Base-by-base conservation (phyloP, 257 asterid species). In the Perilla frutescens region DNA sequence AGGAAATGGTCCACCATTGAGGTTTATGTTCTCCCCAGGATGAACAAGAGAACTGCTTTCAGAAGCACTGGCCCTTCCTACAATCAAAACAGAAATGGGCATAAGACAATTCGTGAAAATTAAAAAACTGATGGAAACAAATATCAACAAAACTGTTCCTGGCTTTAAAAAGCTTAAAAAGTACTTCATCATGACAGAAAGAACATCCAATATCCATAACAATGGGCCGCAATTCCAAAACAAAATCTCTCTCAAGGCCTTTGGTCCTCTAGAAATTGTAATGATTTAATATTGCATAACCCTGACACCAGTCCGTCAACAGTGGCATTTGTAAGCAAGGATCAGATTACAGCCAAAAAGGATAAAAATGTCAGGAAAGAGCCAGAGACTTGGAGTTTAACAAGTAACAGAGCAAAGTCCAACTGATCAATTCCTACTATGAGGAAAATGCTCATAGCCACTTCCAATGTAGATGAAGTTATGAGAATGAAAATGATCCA, bases 1-100 rank as follows among this genome's bases (percentile, higher is more conserved):
- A 66, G 88, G 62, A 76, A 77, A 82, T 67, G 82, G 82, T 12
- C 80, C 87, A 71, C 79, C 82, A n/a, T 84, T 87, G 48, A 66
- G 66, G 31, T 84, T 49, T 71, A 76, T 70, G 73, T 84, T 83
- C 63, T 83, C 88, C 69, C 69, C 79, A 48, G 87, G 86, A 80
- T 83, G 84, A 65, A 64, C 70, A 72, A 83, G 54, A 76, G 78
- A 76, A 68, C 80, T 65, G 74, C 77, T 72, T 76, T 85, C 97
- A 76, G 94, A 60, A 74, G 79, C 81, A 69, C 75, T 3, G 70
- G 70, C 76, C 81, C 83, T 79, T 40, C 66, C 86, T 84, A 73
- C 62, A 64, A 34, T 45, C 39, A 66, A 71, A 43, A 54, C 37
- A 77, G 71, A 53, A 61, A 45, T 44, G 5, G 58, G 62, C 26